Evolutionary conservation across 202 grass and related monocot genomes (phyloP), one percentile per base, ranked within the genome.

Genomic region (Musa balbisiana): DNA sequence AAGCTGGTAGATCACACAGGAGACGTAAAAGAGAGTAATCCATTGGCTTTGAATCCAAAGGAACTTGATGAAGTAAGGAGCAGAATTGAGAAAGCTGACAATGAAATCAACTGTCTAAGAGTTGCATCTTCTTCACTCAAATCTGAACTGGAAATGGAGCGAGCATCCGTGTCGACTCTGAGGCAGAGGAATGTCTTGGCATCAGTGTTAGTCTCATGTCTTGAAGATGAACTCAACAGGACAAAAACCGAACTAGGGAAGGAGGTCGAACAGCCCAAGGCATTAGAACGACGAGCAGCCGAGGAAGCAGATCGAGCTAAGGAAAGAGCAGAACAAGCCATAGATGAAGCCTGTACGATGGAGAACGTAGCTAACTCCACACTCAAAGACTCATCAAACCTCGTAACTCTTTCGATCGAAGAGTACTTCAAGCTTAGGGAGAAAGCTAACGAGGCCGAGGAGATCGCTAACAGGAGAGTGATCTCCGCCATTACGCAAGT

Each of bases 401-500:
- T 73, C 16, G 21, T 91, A 20, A 87, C 79, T 3, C 49, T 96
- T 26, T 67, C 87, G 43, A 13, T 89, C 2, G 90, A 92, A 71
- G 84, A 89, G 26, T 92, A 92, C 8, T 64, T 85, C 78, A 68
- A 75, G 2, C 75, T 96, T 19, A 87, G 59, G 55, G 87, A 82
- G 75, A 89, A 80, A 79, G 84, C 80, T 8, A 63, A 76, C 23
- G 85, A 92, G 49, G 84, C 89, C 0, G 87, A 96, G 77, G 65
- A 80, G 27, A 71, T 76, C 29, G 82, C 87, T 11, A 90, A 85
- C 66, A 83, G 90, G 62, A 77, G 72, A n/a, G 82, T 96, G 59
- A 82, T 87, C 12, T 64, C 81, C 55, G 87, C 87, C 1, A 62
- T 92, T n/a, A 84, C 90, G 33, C 80, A 83, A 72, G 88, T 96